Evolutionary conservation across 2,329 filamentous ascomycete genomes (phyloP), one percentile per base, ranked within the genome.

Genomic region (Stachybotrys elegans): DNA sequence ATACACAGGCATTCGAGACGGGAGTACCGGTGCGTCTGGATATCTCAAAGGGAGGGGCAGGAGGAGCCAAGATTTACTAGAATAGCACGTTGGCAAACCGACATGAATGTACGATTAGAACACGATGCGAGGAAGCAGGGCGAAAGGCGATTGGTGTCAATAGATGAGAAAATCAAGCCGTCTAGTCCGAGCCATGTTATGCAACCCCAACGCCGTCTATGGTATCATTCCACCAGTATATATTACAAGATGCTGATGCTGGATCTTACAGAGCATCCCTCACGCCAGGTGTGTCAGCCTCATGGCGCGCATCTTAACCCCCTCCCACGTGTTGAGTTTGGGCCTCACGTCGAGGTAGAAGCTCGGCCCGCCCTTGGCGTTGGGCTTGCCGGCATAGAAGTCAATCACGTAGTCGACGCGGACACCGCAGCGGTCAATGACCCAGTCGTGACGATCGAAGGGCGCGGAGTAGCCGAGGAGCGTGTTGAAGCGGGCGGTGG

Each of bases 371-470:
- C 65, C 61, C 22, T 60, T 58, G 21, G 57, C 59, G 17, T 61
- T 62, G 4, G 68, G 66, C 6, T 76, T 71, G 0, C 93, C 93
- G 5, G 89, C 83, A 61, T 98, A 98, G 57, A 98, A 98, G 67
- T 98, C 93, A 64, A 98, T 98, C 31, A 98, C 86, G 62, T 98
- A 98, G 57, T 97, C 93, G 40, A 98, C 71, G 57, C 80, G 81
- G 17, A 74, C 84, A 22, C 87, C 92, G 61, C 93, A 97, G 42
- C 93, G 77, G 67, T 98, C 91, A 27, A 98, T 84, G 20, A 96
- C 83, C 93, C 93, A 98, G 65, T 98, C 93, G 64, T 98, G 93
- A 22, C 93, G 76, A 68, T 98, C 93, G 65, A 98, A 98, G 2
- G 93, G 93, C 43, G 84, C 75, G 47, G 86, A 84, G 65, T 95